Evolutionary conservation across 2,329 filamentous ascomycete species (phyloP).

Genomic region (Escovopsis weberi): DNA sequence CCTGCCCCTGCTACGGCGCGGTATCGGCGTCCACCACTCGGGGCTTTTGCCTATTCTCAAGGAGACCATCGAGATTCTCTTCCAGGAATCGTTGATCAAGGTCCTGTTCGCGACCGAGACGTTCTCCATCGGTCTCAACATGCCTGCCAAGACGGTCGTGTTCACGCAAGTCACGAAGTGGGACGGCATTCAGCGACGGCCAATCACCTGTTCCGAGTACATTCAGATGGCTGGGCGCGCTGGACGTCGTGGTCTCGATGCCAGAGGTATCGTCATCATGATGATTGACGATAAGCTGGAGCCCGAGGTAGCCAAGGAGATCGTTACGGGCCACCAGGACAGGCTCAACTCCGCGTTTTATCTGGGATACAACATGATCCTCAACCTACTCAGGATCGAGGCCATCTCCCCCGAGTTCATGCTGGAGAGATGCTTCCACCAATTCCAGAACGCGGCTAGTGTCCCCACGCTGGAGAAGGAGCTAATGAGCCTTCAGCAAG

Average conservation of each 20-base stretch:
- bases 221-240: slow-evolving; percentile 98
- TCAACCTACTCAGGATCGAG: slow-evolving; percentile 93
- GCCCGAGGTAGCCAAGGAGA: slow-evolving; percentile 81
- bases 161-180: slow-evolving; percentile 95
- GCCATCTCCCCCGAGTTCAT: slow-evolving; percentile 98
- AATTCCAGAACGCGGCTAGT: slow-evolving; percentile 90
- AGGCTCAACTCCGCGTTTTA: slow-evolving; percentile 96
- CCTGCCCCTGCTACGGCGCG: slow-evolving; percentile 72
- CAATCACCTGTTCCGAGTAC: slow-evolving; percentile 88
- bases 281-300: slow-evolving; percentile 98
- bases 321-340: slow-evolving; percentile 93
- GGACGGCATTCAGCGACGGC: slow-evolving; percentile 66
- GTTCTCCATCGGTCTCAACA: slow-evolving; percentile 96
- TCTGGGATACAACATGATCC: slow-evolving; percentile 97
- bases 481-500: slow-evolving; percentile 60
- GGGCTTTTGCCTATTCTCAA: slow-evolving; percentile 91
- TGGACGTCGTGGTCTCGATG: slow-evolving; percentile 90
- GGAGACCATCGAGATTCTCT: slow-evolving; percentile 96
- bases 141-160: slow-evolving; percentile 98
- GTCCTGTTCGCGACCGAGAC: slow-evolving; percentile 96
- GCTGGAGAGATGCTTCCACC: slow-evolving; percentile 96
- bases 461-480: slow-evolving; percentile 76
- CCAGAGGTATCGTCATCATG: slow-evolving; percentile 98
- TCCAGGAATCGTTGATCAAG: slow-evolving; percentile 96
- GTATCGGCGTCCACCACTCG: slow-evolving; percentile 95